Conservation (phyloP, 495 filamentous ascomycete genomes). For the Barbatosphaeria neglecta region DNA sequence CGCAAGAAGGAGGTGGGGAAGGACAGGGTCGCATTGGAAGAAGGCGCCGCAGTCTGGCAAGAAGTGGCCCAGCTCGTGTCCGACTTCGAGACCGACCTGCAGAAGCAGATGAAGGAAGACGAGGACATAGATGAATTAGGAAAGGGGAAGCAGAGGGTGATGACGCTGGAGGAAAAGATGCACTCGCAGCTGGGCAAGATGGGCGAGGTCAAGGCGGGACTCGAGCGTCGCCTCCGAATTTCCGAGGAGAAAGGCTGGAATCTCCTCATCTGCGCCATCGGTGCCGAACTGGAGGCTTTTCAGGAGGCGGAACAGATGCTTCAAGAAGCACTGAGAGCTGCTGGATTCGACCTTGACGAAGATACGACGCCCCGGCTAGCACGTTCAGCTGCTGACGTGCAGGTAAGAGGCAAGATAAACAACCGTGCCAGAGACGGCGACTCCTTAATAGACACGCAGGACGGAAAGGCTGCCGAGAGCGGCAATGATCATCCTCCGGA, state of each 20-base stretch:
- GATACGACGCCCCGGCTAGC: constrained; percentile 7
- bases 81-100: constrained; percentile 56
- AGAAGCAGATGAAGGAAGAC: constrained; percentile 37
- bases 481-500: constrained; percentile 15
- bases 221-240: constrained; percentile 49
- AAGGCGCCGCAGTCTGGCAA: constrained; percentile 74
- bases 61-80: constrained; percentile 50
- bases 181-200: constrained; percentile 41
- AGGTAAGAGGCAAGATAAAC: constrained; percentile 9
- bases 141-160: constrained; percentile 8
- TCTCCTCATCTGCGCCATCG: constrained; percentile 74
- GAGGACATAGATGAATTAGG: constrained; percentile 6
- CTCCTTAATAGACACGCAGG: constrained; percentile 32
- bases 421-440: constrained; percentile 17
- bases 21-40: constrained; percentile 69
- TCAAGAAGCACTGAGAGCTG: constrained; percentile 31
- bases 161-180: constrained; percentile 22
- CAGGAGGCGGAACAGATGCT: constrained; percentile 57
- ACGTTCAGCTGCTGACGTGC: constrained; percentile 4
- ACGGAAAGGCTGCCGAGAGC: constrained; percentile 14
- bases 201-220: constrained; percentile 38
- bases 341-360: constrained; percentile 13
- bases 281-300: constrained; percentile 80
- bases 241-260: constrained; percentile 70
- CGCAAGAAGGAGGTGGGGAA: constrained; percentile 49